Base-by-base conservation (phyloP, 1,284 basidiomycete genomes). In the Afroboletus lepidellus region DNA sequence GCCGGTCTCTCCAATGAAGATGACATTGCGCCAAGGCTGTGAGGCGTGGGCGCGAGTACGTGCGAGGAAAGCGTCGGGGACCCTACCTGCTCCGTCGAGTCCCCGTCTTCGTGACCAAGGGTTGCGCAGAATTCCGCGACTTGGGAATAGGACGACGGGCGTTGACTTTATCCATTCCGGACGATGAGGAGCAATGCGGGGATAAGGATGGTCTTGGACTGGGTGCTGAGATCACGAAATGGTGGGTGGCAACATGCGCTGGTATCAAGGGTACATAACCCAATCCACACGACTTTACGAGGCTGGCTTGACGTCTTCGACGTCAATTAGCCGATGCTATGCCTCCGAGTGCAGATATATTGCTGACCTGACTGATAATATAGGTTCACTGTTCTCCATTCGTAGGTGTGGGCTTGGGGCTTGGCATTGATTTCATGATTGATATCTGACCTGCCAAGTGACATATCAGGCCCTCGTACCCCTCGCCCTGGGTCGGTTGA, bases 1-100 rank as follows among this genome's bases (percentile, higher is more conserved):
- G 25, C 63, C 63, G 1, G 52, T 58, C 43, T 69, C 63, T 24
- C 66, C 66, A 38, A 65, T 64, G 46, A 65, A 64, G 45, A 69
- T 39, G 50, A 69, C 43, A 8, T 69, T 50, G 41, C 55, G 63
- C 6, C 23, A 49, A 32, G 33, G 41, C 62, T 64, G 45, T 18
- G 45, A 42, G 33, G 24, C 18, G 12, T 12, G 16, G 24, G 42
- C 57, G 1, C 57, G 61, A 41, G 24, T 34, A 20, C 9, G n/a
- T 30, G 18, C n/a, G 25, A 30, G 11, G 21, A 43, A 42, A 11
- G 9, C 9, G 32, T 24, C 32, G 24, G 36, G 23, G 8, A 38
- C 8, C 48, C 23, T 41, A 60, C 62, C 59, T 60, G 57, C 21
- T 32, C 24, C 33, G 24, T 48, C 11, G 37, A 15, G 20, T 41